phyloP scores from a whole-genome alignment of 2,329 filamentous ascomycete genomes.

The Fusarium sp. region DNA sequence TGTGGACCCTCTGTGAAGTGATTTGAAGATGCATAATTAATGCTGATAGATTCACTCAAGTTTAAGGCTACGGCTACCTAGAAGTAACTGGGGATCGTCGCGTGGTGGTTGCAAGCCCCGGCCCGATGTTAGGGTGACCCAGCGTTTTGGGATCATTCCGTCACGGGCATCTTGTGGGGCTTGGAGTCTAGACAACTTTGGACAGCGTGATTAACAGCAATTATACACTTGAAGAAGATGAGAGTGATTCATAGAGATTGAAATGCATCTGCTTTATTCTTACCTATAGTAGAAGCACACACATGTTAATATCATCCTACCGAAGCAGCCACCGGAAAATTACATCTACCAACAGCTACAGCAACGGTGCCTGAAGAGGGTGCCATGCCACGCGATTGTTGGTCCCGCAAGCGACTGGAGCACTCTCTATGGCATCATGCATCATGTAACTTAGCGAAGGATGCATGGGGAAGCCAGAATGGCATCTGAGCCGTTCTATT shows the following conservation, averaged over 20 bases:
- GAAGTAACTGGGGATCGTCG: constrained; percentile 9
- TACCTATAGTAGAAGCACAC: neutral
- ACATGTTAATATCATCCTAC: neutral
- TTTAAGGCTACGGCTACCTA: neutral
- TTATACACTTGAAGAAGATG: neutral
- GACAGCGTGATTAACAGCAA: neutral
- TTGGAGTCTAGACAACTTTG: neutral
- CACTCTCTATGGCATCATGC: constrained; percentile 38
- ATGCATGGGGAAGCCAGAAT: constrained; percentile 30
- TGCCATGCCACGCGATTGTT: constrained; percentile 18
- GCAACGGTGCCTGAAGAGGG: constrained; percentile 5
- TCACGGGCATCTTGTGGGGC: constrained; percentile 34
- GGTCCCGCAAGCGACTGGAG: constrained; percentile 22
- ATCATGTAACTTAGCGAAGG: constrained; percentile 22
- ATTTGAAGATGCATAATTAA: neutral
- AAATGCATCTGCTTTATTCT: neutral
- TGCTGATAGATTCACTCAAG: neutral
- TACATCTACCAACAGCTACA: constrained; percentile 3
- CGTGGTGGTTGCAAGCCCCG: constrained; percentile 40
- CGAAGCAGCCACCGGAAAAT: neutral
- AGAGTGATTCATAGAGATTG: neutral
- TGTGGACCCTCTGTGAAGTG: neutral
- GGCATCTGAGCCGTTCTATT: constrained; percentile 20
- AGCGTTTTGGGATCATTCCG: constrained; percentile 37
- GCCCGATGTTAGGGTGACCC: constrained; percentile 40